Evolutionary conservation across 768 basidiomycete genomes (phyloP).

Genomic region (Kwoniella sp.): DNA sequence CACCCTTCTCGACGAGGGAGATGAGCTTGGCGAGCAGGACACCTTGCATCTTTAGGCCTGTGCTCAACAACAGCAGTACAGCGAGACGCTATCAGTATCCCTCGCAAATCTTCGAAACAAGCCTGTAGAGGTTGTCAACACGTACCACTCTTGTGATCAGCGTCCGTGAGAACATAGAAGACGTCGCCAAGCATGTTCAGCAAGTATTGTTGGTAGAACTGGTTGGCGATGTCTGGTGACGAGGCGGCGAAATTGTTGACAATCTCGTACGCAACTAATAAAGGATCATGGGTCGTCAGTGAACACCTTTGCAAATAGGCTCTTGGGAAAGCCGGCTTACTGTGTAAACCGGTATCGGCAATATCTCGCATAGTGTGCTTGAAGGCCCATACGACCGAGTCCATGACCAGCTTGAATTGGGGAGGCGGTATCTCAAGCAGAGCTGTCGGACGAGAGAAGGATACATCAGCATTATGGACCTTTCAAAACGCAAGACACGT

Average conservation of each 20-base stretch:
- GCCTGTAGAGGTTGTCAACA: background rate
- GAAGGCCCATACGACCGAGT: conserved; percentile 99
- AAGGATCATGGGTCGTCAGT: background rate
- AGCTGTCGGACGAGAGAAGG: conserved; percentile 62
- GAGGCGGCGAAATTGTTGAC: conserved; percentile 90
- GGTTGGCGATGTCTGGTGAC: conserved; percentile 76
- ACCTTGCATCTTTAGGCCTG: conserved; percentile 88
- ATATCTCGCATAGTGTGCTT: conserved; percentile 99
- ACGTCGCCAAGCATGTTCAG: conserved; percentile 90
- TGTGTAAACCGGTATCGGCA: conserved; percentile 70
- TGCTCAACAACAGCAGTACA: no score
- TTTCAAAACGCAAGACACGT: no score
- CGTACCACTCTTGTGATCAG: conserved; percentile 90
- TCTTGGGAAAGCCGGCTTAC: conserved; percentile 33
- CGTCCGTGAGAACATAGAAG: conserved; percentile 95
- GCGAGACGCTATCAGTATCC: background rate
- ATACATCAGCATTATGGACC: conserved; percentile 9
- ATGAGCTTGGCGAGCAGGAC: conserved; percentile 90
- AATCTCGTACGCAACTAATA: conserved; percentile 82
- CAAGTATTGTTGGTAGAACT: conserved; percentile 96
- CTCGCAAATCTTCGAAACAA: background rate
- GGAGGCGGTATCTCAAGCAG: conserved; percentile 80
- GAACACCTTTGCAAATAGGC: background rate
- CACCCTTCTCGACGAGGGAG: conserved; percentile 80
- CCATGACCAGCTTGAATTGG: conserved; percentile 97